These are phyloP conservation scores for Lithospermum erythrorhizon DNA, from an alignment of 257 asterid genomes.

Conservation along the genomic window DNA sequence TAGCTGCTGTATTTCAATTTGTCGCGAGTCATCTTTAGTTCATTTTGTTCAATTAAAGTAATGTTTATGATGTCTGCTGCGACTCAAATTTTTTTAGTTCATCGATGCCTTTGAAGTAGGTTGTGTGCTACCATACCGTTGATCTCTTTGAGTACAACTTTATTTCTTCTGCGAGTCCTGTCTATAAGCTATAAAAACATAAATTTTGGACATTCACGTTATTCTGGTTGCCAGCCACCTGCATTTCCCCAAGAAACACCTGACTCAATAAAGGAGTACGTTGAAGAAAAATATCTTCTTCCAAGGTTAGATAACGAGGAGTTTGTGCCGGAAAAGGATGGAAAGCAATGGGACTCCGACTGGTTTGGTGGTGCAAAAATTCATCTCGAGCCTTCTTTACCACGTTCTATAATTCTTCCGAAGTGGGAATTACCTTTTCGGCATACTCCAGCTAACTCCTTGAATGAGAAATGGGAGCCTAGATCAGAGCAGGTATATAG, in stretches of 20 bases:
- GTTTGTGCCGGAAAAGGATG: conserved; percentile 67
- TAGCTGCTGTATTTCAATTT: no score
- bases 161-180: no score
- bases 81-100: no score
- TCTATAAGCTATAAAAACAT: no score
- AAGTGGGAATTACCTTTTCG: conserved; percentile 84
- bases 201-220: not conserved
- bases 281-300: conserved; percentile 52
- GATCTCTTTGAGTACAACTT: no score
- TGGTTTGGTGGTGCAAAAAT: conserved; percentile 86
- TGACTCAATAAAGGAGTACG: conserved; percentile 48
- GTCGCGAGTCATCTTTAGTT: no score
- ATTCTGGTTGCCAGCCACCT: conserved; percentile 55
- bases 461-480: conserved; percentile 67
- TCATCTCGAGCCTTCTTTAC: conserved; percentile 64
- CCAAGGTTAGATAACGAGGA: conserved; percentile 78
- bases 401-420: conserved; percentile 74
- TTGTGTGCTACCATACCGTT: no score
- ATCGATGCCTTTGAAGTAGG: no score
- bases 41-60: no score
- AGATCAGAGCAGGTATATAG: conserved; percentile 65
- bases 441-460: conserved; percentile 33
- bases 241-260: conserved; percentile 89
- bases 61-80: no score
- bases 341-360: conserved; percentile 96